Evolutionary conservation across 164 flowering plant species (phyloP).

Genomic region (Berberis thunbergii): DNA sequence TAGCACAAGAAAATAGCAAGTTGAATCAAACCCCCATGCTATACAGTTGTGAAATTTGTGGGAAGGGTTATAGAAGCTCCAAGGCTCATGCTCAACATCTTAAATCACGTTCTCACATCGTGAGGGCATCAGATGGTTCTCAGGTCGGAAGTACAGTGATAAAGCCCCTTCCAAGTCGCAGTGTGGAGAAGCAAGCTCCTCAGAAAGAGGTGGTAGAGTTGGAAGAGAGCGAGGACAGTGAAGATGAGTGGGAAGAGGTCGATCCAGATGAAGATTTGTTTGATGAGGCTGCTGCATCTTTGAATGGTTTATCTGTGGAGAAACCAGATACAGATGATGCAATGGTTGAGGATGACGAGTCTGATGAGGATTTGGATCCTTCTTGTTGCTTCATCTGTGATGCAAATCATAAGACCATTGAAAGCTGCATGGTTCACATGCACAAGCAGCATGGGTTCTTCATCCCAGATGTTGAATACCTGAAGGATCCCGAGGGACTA

Average conservation of each 20-base stretch:
- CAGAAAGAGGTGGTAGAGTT: conserved; percentile 13
- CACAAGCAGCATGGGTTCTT: conserved; percentile 94
- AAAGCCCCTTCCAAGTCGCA: conserved; percentile 52
- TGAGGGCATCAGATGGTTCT: conserved; percentile 52
- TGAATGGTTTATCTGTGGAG: conserved; percentile 31
- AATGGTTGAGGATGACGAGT: conserved; percentile 18
- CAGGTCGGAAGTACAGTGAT: conserved; percentile 35
- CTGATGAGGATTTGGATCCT: conserved; percentile 52
- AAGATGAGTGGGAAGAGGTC: conserved; percentile 51
- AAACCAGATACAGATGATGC: conserved; percentile 26
- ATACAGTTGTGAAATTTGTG: conserved; percentile 72
- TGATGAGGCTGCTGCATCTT: conserved; percentile 34
- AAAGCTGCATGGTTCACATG: conserved; percentile 87
- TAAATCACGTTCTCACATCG: conserved; percentile 51
- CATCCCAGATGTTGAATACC: conserved; percentile 89
- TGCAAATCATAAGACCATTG: conserved; percentile 46
- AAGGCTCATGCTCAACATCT: conserved; percentile 93
- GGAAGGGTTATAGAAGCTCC: conserved; percentile 73
- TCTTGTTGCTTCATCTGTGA: conserved; percentile 91
- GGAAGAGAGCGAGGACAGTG: conserved; percentile 34
- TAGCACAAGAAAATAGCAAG: conserved; percentile 65
- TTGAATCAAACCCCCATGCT: conserved; percentile 58
- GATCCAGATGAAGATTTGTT: conserved; percentile 51
- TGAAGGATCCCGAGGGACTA: conserved; percentile 88
- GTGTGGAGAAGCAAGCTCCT: conserved; percentile 18